Evolutionary conservation across 805 yeast genomes (phyloP).

Genomic region (Ogataea wickerhamii): DNA sequence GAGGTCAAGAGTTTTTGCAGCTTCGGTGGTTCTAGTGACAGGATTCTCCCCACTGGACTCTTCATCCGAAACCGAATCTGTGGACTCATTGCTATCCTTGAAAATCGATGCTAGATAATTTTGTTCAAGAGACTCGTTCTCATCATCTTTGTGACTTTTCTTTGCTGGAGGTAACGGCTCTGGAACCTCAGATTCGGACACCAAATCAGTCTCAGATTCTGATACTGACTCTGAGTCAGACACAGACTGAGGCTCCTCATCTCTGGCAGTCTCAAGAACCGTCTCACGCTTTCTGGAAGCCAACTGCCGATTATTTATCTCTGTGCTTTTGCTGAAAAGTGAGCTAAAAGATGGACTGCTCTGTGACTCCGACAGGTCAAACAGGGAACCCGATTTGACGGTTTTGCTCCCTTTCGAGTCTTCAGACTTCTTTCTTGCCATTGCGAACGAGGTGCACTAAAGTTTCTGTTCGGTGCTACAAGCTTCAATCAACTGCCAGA

Average conservation of each 20-base stretch:
- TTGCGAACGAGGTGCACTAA: too few species aligned
- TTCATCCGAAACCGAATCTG: conserved; percentile 20
- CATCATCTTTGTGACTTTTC: background rate
- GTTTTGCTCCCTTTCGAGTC: too few species aligned
- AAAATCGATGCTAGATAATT: background rate
- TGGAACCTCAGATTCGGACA: background rate
- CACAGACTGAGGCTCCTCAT: background rate
- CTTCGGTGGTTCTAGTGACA: conserved; percentile 13
- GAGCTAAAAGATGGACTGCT: background rate
- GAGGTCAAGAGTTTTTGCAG: conserved; percentile 53
- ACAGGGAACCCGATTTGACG: too few species aligned
- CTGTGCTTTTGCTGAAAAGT: conserved; percentile 2
- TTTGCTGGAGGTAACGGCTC: background rate
- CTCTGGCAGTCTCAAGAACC: background rate
- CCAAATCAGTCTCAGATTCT: background rate
- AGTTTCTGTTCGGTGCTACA: too few species aligned
- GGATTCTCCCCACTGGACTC: conserved; percentile 18
- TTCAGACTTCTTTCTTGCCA: too few species aligned
- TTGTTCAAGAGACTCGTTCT: background rate
- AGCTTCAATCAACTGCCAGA: too few species aligned
- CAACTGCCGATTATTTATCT: background rate
- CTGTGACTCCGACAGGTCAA: too few species aligned
- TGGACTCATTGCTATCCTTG: background rate
- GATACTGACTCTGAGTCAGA: background rate
- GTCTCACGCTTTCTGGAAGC: background rate